Evolutionary conservation across 2,329 filamentous ascomycete genomes (phyloP).

Genomic region (Botrytis fabae): DNA sequence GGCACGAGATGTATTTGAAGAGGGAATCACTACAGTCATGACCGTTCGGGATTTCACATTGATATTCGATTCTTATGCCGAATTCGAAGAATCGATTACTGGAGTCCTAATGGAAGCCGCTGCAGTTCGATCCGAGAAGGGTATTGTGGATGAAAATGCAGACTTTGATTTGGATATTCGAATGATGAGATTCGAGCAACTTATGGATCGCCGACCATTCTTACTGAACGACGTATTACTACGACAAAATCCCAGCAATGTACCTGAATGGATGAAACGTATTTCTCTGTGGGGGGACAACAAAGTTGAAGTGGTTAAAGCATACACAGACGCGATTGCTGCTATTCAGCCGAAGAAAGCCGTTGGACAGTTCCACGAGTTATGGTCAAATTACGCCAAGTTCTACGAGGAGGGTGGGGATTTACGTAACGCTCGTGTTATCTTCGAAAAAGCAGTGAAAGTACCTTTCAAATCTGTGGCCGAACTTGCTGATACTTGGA

Average conservation of each 20-base stretch:
- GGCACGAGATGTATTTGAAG: conserved; percentile 90
- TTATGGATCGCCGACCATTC: conserved; percentile 96
- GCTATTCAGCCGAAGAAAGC: conserved; percentile 94
- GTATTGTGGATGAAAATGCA: conserved; percentile 73
- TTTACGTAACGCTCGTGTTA: conserved; percentile 79
- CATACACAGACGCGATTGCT: conserved; percentile 91
- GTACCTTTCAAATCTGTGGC: conserved; percentile 98
- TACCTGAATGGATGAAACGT: conserved; percentile 95
- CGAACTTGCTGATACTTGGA: conserved; percentile 97
- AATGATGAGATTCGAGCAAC: conserved; percentile 96
- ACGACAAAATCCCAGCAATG: conserved; percentile 94
- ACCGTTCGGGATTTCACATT: conserved; percentile 96
- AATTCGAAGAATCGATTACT: conserved; percentile 96
- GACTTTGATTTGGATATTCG: conserved; percentile 94
- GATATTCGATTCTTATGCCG: conserved; percentile 92
- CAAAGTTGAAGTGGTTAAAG: conserved; percentile 85
- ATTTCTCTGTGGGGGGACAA: conserved; percentile 96
- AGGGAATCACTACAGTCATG: conserved; percentile 97
- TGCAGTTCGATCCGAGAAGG: conserved; percentile 75
- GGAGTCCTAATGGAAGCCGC: conserved; percentile 88
- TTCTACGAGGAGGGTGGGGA: conserved; percentile 92
- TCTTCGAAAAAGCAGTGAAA: conserved; percentile 97
- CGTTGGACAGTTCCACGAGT: conserved; percentile 85
- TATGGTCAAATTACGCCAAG: conserved; percentile 96
- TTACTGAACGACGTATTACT: conserved; percentile 93